These are phyloP conservation scores for Penstemon newberryi DNA, from an alignment of 257 asterid species.

Conservation along the genomic window DNA sequence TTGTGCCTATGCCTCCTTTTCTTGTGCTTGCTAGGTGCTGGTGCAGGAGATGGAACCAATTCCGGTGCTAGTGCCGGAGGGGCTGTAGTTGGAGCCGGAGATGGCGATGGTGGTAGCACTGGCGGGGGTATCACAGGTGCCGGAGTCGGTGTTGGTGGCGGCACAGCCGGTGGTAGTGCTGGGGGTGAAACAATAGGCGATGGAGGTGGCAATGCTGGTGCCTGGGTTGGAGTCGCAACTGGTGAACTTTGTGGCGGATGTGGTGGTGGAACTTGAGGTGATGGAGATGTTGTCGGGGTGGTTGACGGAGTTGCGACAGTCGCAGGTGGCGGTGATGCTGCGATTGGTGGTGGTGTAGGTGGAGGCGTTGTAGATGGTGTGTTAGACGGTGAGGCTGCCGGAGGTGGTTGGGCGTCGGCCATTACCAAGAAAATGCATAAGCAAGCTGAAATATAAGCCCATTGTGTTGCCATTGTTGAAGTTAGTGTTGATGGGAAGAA, in stretches of 20 bases:
- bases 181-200: conserved; percentile 41
- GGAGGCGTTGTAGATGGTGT: conserved; percentile 38
- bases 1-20: conserved; percentile 45
- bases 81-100: conserved; percentile 48
- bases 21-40: conserved; percentile 48
- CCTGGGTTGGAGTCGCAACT: conserved; percentile 51
- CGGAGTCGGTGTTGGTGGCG: conserved; percentile 47
- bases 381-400: conserved; percentile 73
- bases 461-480: conserved; percentile 55
- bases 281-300: conserved; percentile 42
- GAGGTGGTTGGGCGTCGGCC: conserved; percentile 67
- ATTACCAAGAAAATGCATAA: conserved; percentile 49
- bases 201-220: conserved; percentile 45
- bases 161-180: conserved; percentile 41
- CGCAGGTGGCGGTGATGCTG: conserved; percentile 44
- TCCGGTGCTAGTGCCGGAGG: conserved; percentile 57
- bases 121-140: conserved; percentile 59
- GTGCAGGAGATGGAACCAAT: conserved; percentile 63
- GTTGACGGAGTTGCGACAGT: conserved; percentile 34
- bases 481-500: conserved; percentile 33
- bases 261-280: conserved; percentile 47
- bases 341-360: conserved; percentile 34
- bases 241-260: conserved; percentile 56
- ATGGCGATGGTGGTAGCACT: conserved; percentile 48
- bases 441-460: conserved; percentile 49